phyloP scores from a whole-genome alignment of 306 rosid species.

The Sicyos baderoa region DNA sequence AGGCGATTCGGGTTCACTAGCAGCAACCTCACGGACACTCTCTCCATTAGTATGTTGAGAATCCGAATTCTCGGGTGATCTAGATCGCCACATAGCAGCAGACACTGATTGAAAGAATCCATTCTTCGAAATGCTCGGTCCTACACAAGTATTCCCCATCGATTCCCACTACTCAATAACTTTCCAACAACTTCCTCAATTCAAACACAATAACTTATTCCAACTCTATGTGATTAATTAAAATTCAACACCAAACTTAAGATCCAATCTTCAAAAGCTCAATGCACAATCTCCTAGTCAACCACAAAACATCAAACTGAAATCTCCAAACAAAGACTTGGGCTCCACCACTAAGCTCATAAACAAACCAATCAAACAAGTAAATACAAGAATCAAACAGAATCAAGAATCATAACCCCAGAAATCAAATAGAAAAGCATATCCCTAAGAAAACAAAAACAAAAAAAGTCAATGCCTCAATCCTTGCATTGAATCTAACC shows the following conservation, averaged over 20 bases:
- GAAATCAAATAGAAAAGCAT: neutral
- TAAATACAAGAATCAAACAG: neutral
- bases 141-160: conserved; percentile 95
- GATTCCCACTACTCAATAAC: conserved; percentile 25
- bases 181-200: conserved; percentile 19
- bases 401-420: conserved; percentile 3
- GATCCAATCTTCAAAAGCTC: conserved; percentile 37
- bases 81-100: conserved; percentile 80
- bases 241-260: conserved; percentile 25
- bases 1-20: conserved; percentile 49
- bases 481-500: neutral
- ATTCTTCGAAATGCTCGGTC: conserved; percentile 75
- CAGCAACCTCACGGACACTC: conserved; percentile 32
- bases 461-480: conserved; percentile 17
- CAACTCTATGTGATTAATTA: conserved; percentile 22
- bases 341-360: conserved; percentile 1
- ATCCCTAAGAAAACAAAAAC: neutral
- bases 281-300: conserved; percentile 42
- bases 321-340: conserved; percentile 18
- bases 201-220: conserved; percentile 39
- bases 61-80: conserved; percentile 48
- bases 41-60: conserved; percentile 43
- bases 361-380: neutral
- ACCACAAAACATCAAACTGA: conserved; percentile 24
- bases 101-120: conserved; percentile 86